Evolutionary conservation across 1,284 basidiomycete species (phyloP), one percentile per base, ranked within the genome.

Genomic region (Schizopora paradoxa): DNA sequence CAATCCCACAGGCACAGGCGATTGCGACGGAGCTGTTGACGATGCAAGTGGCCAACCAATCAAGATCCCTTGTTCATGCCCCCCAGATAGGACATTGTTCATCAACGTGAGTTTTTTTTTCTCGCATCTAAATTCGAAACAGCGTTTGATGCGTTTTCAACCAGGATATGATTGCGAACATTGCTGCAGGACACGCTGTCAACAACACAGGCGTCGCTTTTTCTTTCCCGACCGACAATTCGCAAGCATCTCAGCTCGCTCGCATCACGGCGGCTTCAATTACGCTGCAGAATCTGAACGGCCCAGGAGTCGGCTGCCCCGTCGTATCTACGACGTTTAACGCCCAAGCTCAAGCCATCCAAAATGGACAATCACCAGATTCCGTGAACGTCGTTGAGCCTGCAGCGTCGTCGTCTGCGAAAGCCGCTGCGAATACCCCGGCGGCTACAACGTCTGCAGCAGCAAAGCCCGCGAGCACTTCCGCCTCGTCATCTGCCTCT

Each of bases 51-150:
- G 65, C 19, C 45, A 61, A 43, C 64, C 64, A 21, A 58, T 67
- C 60, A 61, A 62, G 54, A 57, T 70, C 19, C 68, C 68, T 0
- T 70, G 68, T 56, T 33, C 50, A 27, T 70, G 68, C 58, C 68
- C 68, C 23, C 68, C 68, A 0, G 25, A 53, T 28, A 63, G 63
- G 40, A 55, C 53, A 35, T 47, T 48, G 11, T 69, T 63, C 60
- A 61, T 66, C 54, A 44, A 54, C 32, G 63, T 60, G 37, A 29
- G 47, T 56, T 13, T 45, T 25, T n/a, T 29, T 19, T 25, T n/a
- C 11, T 21, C 6, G 14, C n/a, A 26, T 21, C 22, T 36, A 26
- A n/a, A n/a, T 26, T 35, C 14, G 6, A 0, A 34, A 33, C 14
- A 43, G 42, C 49, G 13, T 42, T 33, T 39, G 25, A 46, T 27